These are phyloP conservation scores for Nicotiana obtusifolia DNA, from an alignment of 257 asterid genomes.

Conservation along the genomic window DNA sequence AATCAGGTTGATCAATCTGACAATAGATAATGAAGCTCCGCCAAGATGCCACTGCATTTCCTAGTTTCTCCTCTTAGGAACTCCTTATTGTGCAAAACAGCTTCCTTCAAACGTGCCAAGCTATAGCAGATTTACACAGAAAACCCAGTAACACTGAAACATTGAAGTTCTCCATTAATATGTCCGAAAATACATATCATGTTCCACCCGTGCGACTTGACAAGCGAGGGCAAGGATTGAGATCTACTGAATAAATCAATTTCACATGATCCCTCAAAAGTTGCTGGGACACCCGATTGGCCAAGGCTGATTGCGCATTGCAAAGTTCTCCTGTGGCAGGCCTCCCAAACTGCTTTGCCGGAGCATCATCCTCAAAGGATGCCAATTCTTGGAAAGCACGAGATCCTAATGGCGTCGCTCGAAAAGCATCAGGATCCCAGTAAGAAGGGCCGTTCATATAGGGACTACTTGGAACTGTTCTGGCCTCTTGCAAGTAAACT, in stretches of 20 bases:
- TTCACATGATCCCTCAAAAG: slow-evolving; percentile 57
- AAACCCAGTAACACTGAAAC: slow-evolving; percentile 7
- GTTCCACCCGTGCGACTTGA: slow-evolving; percentile 43
- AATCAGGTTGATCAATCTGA: background rate
- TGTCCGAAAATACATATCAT: slow-evolving; percentile 7
- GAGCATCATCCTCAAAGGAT: slow-evolving; percentile 42
- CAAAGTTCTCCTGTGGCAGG: slow-evolving; percentile 40
- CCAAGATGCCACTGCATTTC: background rate
- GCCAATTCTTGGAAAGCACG: slow-evolving; percentile 56
- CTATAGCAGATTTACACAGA: slow-evolving; percentile 12
- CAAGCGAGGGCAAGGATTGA: slow-evolving; percentile 41
- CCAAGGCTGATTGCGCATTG: slow-evolving; percentile 61
- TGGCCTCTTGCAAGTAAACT: slow-evolving; percentile 39
- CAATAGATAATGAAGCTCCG: background rate
- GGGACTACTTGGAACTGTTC: slow-evolving; percentile 10
- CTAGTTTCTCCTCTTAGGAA: slow-evolving; percentile 4
- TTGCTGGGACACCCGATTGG: slow-evolving; percentile 76
- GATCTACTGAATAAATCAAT: slow-evolving; percentile 41
- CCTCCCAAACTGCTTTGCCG: slow-evolving; percentile 52
- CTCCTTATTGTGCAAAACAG: slow-evolving; percentile 12
- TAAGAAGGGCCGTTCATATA: slow-evolving; percentile 33
- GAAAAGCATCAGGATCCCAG: slow-evolving; percentile 75
- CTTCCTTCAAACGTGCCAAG: slow-evolving; percentile 5
- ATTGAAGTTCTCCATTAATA: slow-evolving; percentile 13
- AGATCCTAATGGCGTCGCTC: slow-evolving; percentile 53